A percentile compares a stretch with the other conserved stretches of the same genome.
phyloP scores from a whole-genome alignment of 2,329 filamentous ascomycete species.

The Colletotrichum somersetense region DNA sequence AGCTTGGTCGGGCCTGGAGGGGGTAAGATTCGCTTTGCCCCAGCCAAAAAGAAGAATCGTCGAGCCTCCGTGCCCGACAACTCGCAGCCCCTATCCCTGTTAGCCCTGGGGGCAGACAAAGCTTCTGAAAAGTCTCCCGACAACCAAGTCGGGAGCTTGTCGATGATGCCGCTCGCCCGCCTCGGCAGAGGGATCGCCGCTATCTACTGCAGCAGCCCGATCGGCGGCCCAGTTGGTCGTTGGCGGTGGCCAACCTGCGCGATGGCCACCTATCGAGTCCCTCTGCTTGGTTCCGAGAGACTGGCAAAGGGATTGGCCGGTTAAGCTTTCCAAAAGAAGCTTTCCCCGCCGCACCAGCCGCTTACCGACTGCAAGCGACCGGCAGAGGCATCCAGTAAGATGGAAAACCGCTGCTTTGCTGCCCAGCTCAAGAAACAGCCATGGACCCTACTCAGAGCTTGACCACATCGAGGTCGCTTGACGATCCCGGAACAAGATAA shows the following conservation, averaged over 20 bases:
- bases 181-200: not conserved
- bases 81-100: constrained; percentile 6
- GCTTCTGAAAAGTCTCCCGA: not conserved
- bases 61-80: not conserved
- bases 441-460: constrained; percentile 11
- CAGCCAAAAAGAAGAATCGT: constrained; percentile 18
- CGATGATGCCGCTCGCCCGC: not conserved
- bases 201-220: not conserved
- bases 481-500: constrained; percentile 12
- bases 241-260: not conserved
- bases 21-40: constrained; percentile 28
- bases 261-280: not conserved
- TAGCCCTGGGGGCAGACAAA: constrained; percentile 1
- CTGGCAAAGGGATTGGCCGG: not conserved
- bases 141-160: constrained; percentile 6
- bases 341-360: constrained; percentile 27
- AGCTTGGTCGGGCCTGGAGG: not conserved
- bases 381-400: constrained; percentile 1
- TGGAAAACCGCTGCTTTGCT: not conserved
- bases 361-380: not conserved
- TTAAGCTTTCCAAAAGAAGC: constrained; percentile 29
- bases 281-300: not conserved
- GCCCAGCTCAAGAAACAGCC: constrained; percentile 2
- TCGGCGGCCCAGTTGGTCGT: not conserved
- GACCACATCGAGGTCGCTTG: not conserved